A percentile compares a stretch with the other conserved stretches of the same genome.
phyloP scores from a whole-genome alignment of 441 rosid species.

The Populus hybrid region DNA sequence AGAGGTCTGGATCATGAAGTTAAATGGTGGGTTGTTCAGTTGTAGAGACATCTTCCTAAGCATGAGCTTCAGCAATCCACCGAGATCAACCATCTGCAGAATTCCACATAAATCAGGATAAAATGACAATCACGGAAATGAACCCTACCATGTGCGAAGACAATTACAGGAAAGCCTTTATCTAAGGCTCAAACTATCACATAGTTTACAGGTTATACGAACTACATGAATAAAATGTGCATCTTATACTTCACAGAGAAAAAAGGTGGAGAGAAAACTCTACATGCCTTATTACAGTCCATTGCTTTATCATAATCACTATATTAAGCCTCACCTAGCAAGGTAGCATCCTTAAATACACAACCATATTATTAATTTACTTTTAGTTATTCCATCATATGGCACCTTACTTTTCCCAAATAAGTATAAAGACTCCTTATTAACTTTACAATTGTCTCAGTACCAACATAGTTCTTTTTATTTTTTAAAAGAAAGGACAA shows the following conservation, averaged over 20 bases:
- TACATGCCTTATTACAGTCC: neutral
- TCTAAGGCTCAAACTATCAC: neutral
- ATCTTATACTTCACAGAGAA: neutral
- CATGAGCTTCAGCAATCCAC: constrained; percentile 63
- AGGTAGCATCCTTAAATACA: neutral
- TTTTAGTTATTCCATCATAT: neutral
- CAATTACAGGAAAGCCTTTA: neutral
- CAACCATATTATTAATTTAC: neutral
- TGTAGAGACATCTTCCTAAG: constrained; percentile 61
- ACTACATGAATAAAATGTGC: neutral
- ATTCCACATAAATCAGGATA: constrained; percentile 4
- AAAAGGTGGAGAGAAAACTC: neutral
- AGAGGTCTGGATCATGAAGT: constrained; percentile 87
- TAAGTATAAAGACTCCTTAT: neutral
- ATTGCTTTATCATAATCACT: neutral
- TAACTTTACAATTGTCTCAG: neutral
- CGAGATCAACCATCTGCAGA: constrained; percentile 75
- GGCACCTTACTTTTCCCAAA: neutral
- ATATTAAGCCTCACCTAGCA: neutral
- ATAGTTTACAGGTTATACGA: neutral
- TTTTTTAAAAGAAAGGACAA: neutral
- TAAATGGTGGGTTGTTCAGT: constrained; percentile 68
- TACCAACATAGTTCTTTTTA: neutral
- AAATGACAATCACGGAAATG: neutral
- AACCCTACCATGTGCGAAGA: neutral